These are phyloP conservation scores for Cyclotella kingstonii DNA, from an alignment of 108 stramenopile genomes.

Conservation along the genomic window DNA sequence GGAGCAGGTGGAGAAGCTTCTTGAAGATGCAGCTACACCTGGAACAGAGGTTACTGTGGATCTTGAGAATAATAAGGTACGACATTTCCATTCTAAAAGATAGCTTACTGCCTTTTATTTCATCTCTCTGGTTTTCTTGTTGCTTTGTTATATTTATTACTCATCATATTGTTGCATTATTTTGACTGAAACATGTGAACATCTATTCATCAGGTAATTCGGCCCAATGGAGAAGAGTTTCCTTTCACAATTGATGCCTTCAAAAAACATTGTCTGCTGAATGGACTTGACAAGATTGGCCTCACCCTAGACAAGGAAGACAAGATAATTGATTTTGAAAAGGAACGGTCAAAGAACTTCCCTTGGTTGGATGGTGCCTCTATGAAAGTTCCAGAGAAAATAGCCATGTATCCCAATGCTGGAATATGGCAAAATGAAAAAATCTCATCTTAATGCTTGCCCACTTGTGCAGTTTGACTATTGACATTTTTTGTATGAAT, in stretches of 20 bases:
- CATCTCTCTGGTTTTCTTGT: background rate
- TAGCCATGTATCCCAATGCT: slow-evolving; percentile 82
- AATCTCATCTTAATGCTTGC: background rate
- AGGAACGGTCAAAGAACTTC: slow-evolving; percentile 54
- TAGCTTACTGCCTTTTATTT: background rate
- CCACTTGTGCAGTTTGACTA: slow-evolving; percentile 31
- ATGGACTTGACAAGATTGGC: slow-evolving; percentile 94
- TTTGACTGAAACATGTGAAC: background rate
- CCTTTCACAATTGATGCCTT: slow-evolving; percentile 88
- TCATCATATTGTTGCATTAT: background rate
- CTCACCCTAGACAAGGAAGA: slow-evolving; percentile 87
- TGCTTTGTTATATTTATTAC: background rate
- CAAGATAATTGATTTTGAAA: slow-evolving; percentile 82
- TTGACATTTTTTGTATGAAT: no score
- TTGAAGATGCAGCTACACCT: slow-evolving; percentile 68
- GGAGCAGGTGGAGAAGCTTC: slow-evolving; percentile 68
- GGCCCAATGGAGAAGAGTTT: slow-evolving; percentile 77
- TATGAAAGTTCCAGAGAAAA: slow-evolving; percentile 79
- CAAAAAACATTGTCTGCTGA: slow-evolving; percentile 86
- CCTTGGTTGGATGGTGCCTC: slow-evolving; percentile 94
- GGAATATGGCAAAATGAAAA: slow-evolving; percentile 60
- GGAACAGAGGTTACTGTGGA: slow-evolving; percentile 85
- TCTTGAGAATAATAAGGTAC: slow-evolving; percentile 83
- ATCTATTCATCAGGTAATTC: slow-evolving; percentile 31
- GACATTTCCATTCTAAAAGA: background rate